Evolutionary conservation across 1,284 basidiomycete species (phyloP).

Genomic region (Leccinum subrobustum): DNA sequence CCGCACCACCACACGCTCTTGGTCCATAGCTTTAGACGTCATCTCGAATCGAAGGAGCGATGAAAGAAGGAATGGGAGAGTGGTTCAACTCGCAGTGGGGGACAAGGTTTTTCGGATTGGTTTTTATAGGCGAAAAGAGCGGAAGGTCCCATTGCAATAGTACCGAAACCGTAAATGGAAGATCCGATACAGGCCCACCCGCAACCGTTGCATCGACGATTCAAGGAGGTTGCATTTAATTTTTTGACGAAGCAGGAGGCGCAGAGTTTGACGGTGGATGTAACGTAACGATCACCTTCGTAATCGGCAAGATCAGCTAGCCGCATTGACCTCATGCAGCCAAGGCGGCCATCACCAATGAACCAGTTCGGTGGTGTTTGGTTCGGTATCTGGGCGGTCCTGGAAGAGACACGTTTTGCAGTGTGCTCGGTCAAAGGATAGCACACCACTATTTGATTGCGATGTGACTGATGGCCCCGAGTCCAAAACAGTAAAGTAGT

Average conservation of each 20-base stretch:
- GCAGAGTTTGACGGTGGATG: background rate
- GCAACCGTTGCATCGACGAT: slow-evolving; percentile 2
- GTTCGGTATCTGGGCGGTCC: background rate
- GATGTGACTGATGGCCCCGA: background rate
- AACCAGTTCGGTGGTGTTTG: slow-evolving; percentile 8
- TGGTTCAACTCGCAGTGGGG: background rate
- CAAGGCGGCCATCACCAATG: background rate
- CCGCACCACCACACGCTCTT: slow-evolving; percentile 13
- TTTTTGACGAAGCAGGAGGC: background rate
- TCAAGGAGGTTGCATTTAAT: slow-evolving; percentile 9
- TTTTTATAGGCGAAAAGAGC: slow-evolving; percentile 27
- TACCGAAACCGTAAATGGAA: slow-evolving; percentile 4
- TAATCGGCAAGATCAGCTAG: slow-evolving; percentile 14
- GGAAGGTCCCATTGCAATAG: background rate
- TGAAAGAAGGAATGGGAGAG: slow-evolving; percentile 2
- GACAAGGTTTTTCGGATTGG: background rate
- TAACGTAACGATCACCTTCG: slow-evolving; percentile 9
- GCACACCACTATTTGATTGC: background rate
- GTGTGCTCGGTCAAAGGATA: background rate
- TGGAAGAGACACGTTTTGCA: background rate
- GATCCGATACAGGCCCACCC: slow-evolving; percentile 1
- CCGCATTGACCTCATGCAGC: slow-evolving; percentile 4
- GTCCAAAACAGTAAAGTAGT: background rate
- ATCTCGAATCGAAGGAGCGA: background rate
- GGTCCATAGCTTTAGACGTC: slow-evolving; percentile 23